phyloP scores from a whole-genome alignment of 306 rosid species.

The Biancaea sappan region DNA sequence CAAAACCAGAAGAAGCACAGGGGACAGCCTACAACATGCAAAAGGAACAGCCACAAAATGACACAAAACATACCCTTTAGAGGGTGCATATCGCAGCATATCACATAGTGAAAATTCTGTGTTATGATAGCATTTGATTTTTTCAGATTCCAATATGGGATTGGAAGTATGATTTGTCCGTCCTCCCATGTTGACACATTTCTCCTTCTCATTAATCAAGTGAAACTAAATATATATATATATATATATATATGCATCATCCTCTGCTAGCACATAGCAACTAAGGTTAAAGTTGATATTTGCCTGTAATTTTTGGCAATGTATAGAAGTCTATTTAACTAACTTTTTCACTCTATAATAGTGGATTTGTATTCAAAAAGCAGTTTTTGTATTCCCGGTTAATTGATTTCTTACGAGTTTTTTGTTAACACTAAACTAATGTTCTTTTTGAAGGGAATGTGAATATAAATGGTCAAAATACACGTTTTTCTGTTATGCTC shows the following conservation, averaged over 20 bases:
- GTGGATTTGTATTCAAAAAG: not conserved
- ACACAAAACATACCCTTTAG: slow-evolving; percentile 27
- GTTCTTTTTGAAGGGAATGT: too few species aligned
- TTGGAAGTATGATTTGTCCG: not conserved
- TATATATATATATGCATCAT: slow-evolving; percentile 1
- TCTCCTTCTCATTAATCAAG: slow-evolving; percentile 9
- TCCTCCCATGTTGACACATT: not conserved
- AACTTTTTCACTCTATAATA: not conserved
- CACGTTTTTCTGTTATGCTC: too few species aligned
- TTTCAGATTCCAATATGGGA: slow-evolving; percentile 1
- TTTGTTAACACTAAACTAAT: not conserved
- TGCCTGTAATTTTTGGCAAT: not conserved
- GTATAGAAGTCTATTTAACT: not conserved
- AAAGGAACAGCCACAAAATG: slow-evolving; percentile 28
- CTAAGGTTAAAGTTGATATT: not conserved
- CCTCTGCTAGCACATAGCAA: slow-evolving; percentile 4
- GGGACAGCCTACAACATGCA: slow-evolving; percentile 31
- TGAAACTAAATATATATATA: too few species aligned
- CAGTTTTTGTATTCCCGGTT: not conserved
- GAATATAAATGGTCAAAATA: too few species aligned
- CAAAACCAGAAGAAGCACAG: slow-evolving; percentile 34
- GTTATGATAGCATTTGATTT: slow-evolving; percentile 27
- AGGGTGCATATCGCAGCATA: slow-evolving; percentile 57
- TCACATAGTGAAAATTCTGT: slow-evolving; percentile 34
- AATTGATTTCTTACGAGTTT: not conserved